phyloP scores from a whole-genome alignment of 2,329 filamentous ascomycete species.

The Xylaria sp. region DNA sequence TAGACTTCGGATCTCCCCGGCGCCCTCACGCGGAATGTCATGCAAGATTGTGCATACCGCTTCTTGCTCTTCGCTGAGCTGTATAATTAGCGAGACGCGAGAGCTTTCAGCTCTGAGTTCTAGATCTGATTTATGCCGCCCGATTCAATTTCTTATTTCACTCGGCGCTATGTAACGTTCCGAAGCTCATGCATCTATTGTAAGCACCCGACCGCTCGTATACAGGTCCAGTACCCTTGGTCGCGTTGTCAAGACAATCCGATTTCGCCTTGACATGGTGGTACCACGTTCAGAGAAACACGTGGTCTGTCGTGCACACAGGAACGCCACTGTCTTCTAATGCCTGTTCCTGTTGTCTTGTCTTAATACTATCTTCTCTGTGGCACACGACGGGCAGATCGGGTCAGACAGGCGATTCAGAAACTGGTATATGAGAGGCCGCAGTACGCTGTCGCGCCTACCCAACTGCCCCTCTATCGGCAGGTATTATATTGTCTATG shows the following conservation, averaged over 20 bases:
- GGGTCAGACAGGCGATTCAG: background rate
- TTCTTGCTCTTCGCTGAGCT: constrained; percentile 3
- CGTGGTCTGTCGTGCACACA: constrained; percentile 11
- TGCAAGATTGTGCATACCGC: constrained; percentile 21
- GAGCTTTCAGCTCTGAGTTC: background rate
- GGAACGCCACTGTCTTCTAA: background rate
- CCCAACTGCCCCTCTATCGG: background rate
- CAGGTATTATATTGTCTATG: background rate
- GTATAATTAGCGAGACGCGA: constrained; percentile 11
- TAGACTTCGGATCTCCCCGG: constrained; percentile 10
- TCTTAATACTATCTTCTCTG: background rate
- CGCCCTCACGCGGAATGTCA: background rate
- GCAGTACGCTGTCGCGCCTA: constrained; percentile 16
- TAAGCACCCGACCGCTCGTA: constrained; percentile 15
- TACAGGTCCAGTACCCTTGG: constrained; percentile 3
- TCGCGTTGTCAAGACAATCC: background rate
- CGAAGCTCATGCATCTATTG: background rate
- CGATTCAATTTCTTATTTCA: background rate
- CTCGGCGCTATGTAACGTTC: constrained; percentile 22
- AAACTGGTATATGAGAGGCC: constrained; percentile 16
- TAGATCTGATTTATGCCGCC: constrained; percentile 3
- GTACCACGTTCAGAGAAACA: constrained; percentile 15
- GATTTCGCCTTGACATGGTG: constrained; percentile 10
- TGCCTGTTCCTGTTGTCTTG: background rate
- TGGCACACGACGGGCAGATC: background rate